Conservation (phyloP, 2,329 filamentous ascomycete genomes). For the Lecanicillium sp. region DNA sequence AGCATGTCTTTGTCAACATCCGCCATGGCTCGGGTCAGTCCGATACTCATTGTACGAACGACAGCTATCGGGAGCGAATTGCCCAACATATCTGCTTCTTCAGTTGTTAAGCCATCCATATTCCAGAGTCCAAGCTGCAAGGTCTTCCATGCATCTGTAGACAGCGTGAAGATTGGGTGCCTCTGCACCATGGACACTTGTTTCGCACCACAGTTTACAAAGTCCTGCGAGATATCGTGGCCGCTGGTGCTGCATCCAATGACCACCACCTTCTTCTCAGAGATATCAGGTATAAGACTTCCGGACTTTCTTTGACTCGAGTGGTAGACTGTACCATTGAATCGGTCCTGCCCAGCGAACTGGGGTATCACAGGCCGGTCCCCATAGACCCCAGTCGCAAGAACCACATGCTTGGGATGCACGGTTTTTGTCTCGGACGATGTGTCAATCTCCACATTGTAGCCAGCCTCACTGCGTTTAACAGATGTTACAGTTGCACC, state of each 20-base stretch:
- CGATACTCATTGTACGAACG: constrained; percentile 31
- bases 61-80: constrained; percentile 40
- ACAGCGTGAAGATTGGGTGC: constrained; percentile 41
- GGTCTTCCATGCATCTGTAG: constrained; percentile 29
- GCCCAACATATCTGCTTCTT: constrained; percentile 41
- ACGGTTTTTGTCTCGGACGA: constrained; percentile 18
- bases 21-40: constrained; percentile 28
- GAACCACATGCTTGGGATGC: constrained; percentile 36
- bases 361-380: constrained; percentile 27
- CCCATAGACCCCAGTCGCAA: constrained; percentile 37
- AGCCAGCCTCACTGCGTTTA: constrained; percentile 21
- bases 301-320: constrained; percentile 28
- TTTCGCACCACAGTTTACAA: constrained; percentile 35
- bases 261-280: constrained; percentile 35
- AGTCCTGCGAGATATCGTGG: constrained; percentile 43
- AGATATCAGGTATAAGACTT: constrained; percentile 13
- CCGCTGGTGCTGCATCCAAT: constrained; percentile 42
- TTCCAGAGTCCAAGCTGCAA: constrained; percentile 32
- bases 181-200: constrained; percentile 47
- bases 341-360: constrained; percentile 30
- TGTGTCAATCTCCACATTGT: constrained; percentile 20
- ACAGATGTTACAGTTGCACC: constrained; percentile 24
- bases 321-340: constrained; percentile 36
- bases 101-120: constrained; percentile 32
- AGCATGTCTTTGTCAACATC: constrained; percentile 32